A percentile compares a stretch with the other conserved stretches of the same genome.
These are phyloP conservation scores for Diddensiella transvaalensis DNA, from an alignment of 805 yeast genomes.

Conservation along the genomic window DNA sequence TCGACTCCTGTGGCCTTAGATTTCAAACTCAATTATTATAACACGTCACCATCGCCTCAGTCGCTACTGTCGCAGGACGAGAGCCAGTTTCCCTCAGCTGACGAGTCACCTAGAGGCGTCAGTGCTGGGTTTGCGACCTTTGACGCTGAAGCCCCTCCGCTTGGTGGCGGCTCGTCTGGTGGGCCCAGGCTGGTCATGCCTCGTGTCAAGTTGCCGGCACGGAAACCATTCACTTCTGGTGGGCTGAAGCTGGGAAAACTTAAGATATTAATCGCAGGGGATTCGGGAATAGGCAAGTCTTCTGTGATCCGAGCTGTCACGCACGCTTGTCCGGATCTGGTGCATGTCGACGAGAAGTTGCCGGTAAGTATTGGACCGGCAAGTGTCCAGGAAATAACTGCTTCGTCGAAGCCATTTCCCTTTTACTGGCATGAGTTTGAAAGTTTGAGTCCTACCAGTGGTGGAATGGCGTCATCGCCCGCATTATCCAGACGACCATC, in stretches of 20 bases:
- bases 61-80: constrained; percentile 8
- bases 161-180: not conserved
- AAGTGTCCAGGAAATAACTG: constrained; percentile 14
- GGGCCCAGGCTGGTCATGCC: constrained; percentile 26
- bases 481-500: not conserved
- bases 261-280: constrained; percentile 69
- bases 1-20: not conserved
- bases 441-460: not conserved
- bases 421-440: constrained; percentile 17
- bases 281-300: constrained; percentile 82
- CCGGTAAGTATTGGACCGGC: not conserved
- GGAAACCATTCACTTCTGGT: constrained; percentile 24
- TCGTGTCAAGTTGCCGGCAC: constrained; percentile 20
- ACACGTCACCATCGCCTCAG: constrained; percentile 3
- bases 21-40: not conserved
- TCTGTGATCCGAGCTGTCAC: constrained; percentile 79
- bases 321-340: constrained; percentile 47
- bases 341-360: constrained; percentile 19
- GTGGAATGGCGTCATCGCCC: not conserved
- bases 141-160: constrained; percentile 5
- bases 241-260: constrained; percentile 28
- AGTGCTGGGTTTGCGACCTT: not conserved
- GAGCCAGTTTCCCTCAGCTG: constrained; percentile 6
- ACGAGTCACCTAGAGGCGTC: not conserved
- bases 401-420: constrained; percentile 27